Conservation (phyloP, 2,329 filamentous ascomycete species). For the Pyricularia sp. region DNA sequence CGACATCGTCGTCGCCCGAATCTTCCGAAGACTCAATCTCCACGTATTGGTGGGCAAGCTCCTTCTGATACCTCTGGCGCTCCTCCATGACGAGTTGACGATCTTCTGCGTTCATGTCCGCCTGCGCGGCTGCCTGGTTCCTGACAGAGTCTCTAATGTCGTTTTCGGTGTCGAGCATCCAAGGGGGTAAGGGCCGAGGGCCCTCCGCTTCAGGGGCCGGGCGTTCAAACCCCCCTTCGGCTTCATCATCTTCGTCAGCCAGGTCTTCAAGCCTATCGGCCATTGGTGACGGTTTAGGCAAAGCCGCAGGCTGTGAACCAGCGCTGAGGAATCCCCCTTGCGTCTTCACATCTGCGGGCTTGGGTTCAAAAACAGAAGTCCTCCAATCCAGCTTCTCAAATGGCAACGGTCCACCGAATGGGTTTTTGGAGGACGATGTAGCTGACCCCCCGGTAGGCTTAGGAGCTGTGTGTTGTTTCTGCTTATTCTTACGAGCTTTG, state of each 20-base stretch:
- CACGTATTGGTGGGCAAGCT: conserved; percentile 41
- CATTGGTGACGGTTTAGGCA: not conserved
- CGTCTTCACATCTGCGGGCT: not conserved
- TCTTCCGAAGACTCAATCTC: conserved; percentile 52
- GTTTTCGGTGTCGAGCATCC: conserved; percentile 51
- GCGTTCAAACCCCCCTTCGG: conserved; percentile 56
- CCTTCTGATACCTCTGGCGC: conserved; percentile 32
- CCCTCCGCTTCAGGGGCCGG: conserved; percentile 24
- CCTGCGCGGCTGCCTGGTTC: conserved; percentile 46
- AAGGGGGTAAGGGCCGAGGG: conserved; percentile 61
- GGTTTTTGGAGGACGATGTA: conserved; percentile 34
- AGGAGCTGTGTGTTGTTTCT: conserved; percentile 11
- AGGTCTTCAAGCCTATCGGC: not conserved
- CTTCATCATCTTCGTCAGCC: conserved; percentile 32
- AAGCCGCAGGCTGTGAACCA: conserved; percentile 14
- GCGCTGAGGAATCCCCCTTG: not conserved
- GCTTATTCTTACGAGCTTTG: conserved; percentile 56
- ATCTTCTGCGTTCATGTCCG: conserved; percentile 56
- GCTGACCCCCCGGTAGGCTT: not conserved
- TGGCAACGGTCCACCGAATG: conserved; percentile 72
- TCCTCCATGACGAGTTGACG: conserved; percentile 47
- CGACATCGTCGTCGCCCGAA: conserved; percentile 45
- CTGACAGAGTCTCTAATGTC: conserved; percentile 58
- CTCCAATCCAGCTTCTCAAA: conserved; percentile 79
- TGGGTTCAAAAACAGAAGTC: conserved; percentile 36